These are phyloP conservation scores for Galeopsis tetrahit DNA, from an alignment of 257 asterid species.

Conservation along the genomic window DNA sequence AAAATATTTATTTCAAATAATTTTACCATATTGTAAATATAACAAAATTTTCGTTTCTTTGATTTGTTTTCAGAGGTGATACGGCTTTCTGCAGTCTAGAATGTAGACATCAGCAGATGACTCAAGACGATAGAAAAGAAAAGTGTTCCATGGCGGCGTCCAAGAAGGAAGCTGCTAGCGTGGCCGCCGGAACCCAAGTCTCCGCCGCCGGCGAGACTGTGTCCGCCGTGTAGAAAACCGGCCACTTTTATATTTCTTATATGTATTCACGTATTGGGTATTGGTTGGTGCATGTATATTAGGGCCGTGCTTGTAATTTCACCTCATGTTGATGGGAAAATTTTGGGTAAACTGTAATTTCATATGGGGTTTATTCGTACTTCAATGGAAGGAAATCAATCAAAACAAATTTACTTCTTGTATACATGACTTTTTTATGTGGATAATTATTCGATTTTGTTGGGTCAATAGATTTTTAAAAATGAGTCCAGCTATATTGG, in stretches of 20 bases:
- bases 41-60: background rate
- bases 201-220: slow-evolving; percentile 51
- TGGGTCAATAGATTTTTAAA: no score
- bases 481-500: no score
- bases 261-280: slow-evolving; percentile 23
- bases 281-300: slow-evolving; percentile 30
- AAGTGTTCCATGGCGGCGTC: slow-evolving; percentile 52
- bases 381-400: slow-evolving; percentile 7
- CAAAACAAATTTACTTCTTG: background rate
- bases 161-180: slow-evolving; percentile 42
- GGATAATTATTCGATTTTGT: no score
- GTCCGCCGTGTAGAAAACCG: slow-evolving; percentile 45
- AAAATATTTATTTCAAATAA: background rate
- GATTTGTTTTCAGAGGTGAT: slow-evolving; percentile 63
- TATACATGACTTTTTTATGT: background rate
- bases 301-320: slow-evolving; percentile 32
- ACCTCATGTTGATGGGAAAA: slow-evolving; percentile 36
- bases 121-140: slow-evolving; percentile 72
- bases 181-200: slow-evolving; percentile 41
- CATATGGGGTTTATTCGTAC: slow-evolving; percentile 23
- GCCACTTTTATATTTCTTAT: background rate
- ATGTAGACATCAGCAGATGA: slow-evolving; percentile 80
- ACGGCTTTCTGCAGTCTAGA: slow-evolving; percentile 90
- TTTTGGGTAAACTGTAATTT: slow-evolving; percentile 33
- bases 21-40: background rate